Conservation (phyloP, 2,329 filamentous ascomycete genomes). For the Stagonosporopsis tanaceti region DNA sequence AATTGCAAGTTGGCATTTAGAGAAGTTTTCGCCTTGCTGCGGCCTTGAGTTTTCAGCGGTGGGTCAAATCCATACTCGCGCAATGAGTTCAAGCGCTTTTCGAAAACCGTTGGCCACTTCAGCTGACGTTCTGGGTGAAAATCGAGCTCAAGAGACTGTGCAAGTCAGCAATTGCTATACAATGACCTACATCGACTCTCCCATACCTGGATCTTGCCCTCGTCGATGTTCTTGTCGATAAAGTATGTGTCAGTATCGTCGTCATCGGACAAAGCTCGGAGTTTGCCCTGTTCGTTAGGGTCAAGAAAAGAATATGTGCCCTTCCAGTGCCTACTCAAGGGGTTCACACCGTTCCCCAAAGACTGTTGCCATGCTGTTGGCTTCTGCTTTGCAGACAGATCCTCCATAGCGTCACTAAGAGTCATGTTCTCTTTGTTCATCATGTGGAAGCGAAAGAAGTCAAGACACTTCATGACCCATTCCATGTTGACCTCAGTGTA, state of each 20-base stretch:
- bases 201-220: slow-evolving; percentile 41
- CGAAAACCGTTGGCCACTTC: slow-evolving; percentile 53
- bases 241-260: slow-evolving; percentile 27
- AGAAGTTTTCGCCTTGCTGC: slow-evolving; percentile 12
- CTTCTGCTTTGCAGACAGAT: slow-evolving; percentile 47
- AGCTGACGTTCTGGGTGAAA: slow-evolving; percentile 32
- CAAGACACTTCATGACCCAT: slow-evolving; percentile 58
- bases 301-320: slow-evolving; percentile 58
- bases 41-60: slow-evolving; percentile 21
- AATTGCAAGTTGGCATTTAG: slow-evolving; percentile 44
- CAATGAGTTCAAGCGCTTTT: slow-evolving; percentile 50
- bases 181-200: neutral
- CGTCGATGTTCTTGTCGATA: slow-evolving; percentile 44
- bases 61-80: slow-evolving; percentile 21
- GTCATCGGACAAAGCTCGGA: slow-evolving; percentile 31
- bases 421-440: slow-evolving; percentile 48
- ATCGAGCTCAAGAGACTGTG: slow-evolving; percentile 45
- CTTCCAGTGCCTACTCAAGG: slow-evolving; percentile 58
- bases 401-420: slow-evolving; percentile 47
- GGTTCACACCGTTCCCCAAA: slow-evolving; percentile 44
- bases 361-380: slow-evolving; percentile 55
- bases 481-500: slow-evolving; percentile 53
- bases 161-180: slow-evolving; percentile 18
- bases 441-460: slow-evolving; percentile 64
- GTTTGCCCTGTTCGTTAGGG: slow-evolving; percentile 22